These are phyloP conservation scores for Chrysoporthe austroafricana DNA, from an alignment of 2,329 filamentous ascomycete genomes.

Conservation along the genomic window DNA sequence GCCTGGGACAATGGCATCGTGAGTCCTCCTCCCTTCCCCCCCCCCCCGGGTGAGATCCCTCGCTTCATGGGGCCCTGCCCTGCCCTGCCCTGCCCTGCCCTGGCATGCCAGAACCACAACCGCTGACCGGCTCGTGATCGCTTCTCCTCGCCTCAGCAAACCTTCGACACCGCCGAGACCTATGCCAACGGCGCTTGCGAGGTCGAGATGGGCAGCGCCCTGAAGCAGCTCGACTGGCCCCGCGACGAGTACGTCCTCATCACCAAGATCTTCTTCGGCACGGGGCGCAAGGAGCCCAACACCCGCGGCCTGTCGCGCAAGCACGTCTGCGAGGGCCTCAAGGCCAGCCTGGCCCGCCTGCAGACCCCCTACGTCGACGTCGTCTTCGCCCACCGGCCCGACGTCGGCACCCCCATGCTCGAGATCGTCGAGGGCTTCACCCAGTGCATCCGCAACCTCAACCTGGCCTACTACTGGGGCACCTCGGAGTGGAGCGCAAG, in stretches of 20 bases:
- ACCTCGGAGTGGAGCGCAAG: constrained; percentile 63
- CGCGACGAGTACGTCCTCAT: constrained; percentile 58
- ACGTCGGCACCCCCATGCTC: constrained; percentile 61
- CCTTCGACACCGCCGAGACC: constrained; percentile 57
- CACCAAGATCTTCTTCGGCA: constrained; percentile 56
- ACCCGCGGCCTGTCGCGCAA: constrained; percentile 54
- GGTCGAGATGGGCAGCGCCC: constrained; percentile 54
- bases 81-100: too few relatives aligned
- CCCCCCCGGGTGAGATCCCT: too few relatives aligned
- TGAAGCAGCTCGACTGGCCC: constrained; percentile 57
- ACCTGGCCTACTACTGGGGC: constrained; percentile 64
- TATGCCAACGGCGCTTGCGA: constrained; percentile 54
- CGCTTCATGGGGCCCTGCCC: too few relatives aligned
- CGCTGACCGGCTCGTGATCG: constrained; percentile 14
- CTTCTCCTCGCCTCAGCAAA: constrained; percentile 39
- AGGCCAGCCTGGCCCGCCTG: constrained; percentile 60
- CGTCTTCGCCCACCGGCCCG: constrained; percentile 64
- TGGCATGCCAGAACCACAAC: not conserved
- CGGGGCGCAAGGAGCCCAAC: constrained; percentile 61
- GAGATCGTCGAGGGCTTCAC: constrained; percentile 62
- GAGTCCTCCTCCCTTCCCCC: constrained; percentile 13
- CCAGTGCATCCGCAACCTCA: constrained; percentile 55
- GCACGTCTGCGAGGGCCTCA: constrained; percentile 60
- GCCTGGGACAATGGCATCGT: constrained; percentile 56
- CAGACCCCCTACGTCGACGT: constrained; percentile 69